A percentile compares a stretch with the other conserved stretches of the same genome.
Conservation (phyloP, 768 basidiomycete species). For the Kwoniella europaea region DNA sequence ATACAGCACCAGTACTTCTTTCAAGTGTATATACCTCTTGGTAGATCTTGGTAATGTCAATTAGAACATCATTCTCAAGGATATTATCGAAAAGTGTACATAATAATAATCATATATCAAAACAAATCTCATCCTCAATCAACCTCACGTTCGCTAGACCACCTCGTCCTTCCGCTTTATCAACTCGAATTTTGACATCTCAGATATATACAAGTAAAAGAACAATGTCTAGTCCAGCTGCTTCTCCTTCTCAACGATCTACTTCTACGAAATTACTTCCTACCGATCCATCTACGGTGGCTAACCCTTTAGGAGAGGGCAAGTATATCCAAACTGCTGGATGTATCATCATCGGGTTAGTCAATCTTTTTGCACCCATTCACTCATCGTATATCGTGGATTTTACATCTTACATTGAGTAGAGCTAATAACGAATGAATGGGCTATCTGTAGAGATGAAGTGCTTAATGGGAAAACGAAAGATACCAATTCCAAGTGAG, state of each 20-base stretch:
- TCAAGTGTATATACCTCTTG: too few species aligned
- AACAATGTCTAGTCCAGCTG: slow-evolving; percentile 14
- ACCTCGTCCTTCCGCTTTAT: neutral
- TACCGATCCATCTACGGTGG: slow-evolving; percentile 44
- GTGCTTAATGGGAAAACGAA: slow-evolving; percentile 90
- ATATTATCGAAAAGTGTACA: too few species aligned
- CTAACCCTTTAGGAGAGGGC: slow-evolving; percentile 72
- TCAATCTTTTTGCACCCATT: neutral
- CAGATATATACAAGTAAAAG: neutral
- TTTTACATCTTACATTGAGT: slow-evolving; percentile 63
- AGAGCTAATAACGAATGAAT: too few species aligned
- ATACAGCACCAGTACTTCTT: too few species aligned
- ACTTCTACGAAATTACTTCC: slow-evolving; percentile 17
- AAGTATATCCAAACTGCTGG: slow-evolving; percentile 66
- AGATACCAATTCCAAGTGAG: slow-evolving; percentile 50
- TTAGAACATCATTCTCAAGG: too few species aligned
- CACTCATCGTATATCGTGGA: neutral
- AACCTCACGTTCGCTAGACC: neutral
- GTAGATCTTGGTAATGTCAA: too few species aligned
- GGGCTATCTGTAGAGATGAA: slow-evolving; percentile 64
- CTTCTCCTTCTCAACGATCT: slow-evolving; percentile 6
- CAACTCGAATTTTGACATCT: neutral
- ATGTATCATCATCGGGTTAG: slow-evolving; percentile 59
- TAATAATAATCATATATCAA: too few species aligned
- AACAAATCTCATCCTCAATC: too few species aligned